A percentile compares a stretch with the other conserved stretches of the same genome.
Evolutionary conservation across 176 grass and related monocot genomes (phyloP).

Genomic region (Elaeis guineensis): DNA sequence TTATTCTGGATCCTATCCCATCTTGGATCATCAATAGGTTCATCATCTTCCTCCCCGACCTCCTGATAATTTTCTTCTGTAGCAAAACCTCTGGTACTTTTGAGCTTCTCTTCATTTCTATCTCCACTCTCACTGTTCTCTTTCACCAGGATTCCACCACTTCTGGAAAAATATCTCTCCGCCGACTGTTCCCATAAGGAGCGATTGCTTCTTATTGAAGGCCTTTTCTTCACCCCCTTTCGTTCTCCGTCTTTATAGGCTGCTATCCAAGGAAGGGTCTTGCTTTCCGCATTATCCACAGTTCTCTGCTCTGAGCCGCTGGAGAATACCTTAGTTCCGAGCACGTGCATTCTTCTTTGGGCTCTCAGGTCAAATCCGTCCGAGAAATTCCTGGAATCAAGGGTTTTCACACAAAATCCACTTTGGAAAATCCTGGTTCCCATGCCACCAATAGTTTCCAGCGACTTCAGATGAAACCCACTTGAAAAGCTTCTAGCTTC

Average conservation of each 20-base stretch:
- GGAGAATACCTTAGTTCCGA: slow-evolving; percentile 43
- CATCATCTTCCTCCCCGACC: slow-evolving; percentile 29
- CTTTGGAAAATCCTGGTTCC: too few relatives aligned
- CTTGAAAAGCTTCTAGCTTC: neutral
- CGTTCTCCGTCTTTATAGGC: neutral
- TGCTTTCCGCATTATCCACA: slow-evolving; percentile 12
- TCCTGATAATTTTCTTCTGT: slow-evolving; percentile 11
- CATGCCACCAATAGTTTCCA: too few relatives aligned
- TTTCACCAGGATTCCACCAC: slow-evolving; percentile 13
- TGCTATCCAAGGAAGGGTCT: slow-evolving; percentile 45
- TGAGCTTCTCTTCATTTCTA: slow-evolving; percentile 10
- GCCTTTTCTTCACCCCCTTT: slow-evolving; percentile 12
- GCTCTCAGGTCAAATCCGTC: neutral
- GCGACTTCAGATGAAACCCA: too few relatives aligned
- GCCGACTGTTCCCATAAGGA: slow-evolving; percentile 74
- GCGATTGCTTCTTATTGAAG: slow-evolving; percentile 19
- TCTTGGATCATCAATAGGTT: slow-evolving; percentile 48
- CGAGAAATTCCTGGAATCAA: too few relatives aligned
- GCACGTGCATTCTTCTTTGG: neutral
- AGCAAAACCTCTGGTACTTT: slow-evolving; percentile 13
- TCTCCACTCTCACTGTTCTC: neutral
- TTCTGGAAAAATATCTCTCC: slow-evolving; percentile 57
- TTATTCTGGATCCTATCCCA: slow-evolving; percentile 47
- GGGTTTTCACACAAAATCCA: too few relatives aligned
- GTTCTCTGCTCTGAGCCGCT: slow-evolving; percentile 20